Evolutionary conservation across 805 yeast species (phyloP), one percentile per base, ranked within the genome.

Genomic region (Helenozyma rhizophorensis): DNA sequence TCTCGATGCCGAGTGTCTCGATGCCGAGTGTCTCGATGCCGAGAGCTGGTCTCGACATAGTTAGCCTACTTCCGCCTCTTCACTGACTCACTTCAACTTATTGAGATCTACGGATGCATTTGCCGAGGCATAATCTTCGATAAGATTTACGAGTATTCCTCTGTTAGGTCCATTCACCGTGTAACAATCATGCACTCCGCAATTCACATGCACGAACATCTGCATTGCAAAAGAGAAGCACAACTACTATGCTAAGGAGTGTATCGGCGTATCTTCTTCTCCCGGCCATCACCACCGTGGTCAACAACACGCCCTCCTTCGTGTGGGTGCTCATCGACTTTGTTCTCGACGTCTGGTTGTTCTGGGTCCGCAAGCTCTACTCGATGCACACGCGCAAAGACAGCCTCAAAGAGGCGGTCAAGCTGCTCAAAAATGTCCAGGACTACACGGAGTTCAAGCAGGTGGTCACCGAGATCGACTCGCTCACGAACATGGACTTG

Each of bases 381-480:
- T 52, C 49, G 10, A 37, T 68, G 28, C 56, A 66, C 34, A 51
- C 55, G 23, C 45, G 63, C 18, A 61, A 68, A 42, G 69, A 65
- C 43, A 71, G 75, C 9, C 48, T 71, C 12, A 61, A 70, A 36
- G 72, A 70, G 29, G 72, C 70, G 9, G 63, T 72, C 28, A 69
- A 69, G 40, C 65, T 67, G 39, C 53, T 79, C 23, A 70, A 71
- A 13, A 60, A 59, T 14, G 80, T 82, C 13, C 62, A 68, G 26
- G 69, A 72, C 13, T 84, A 77, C 53, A 75, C 70, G 24, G 90
- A 84, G 36, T 90, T 95, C 90, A 79, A 72, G 41, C 60, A 56
- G 14, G 68, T 74, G 0, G 69, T 67, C 24, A 43, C 58, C 23
- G 71, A 76, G 25, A 78, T 76, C 27, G 78, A 51, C 60, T 71